Evolutionary conservation across 1,284 basidiomycete species (phyloP), one percentile per base, ranked within the genome.

Genomic region (Sporisorium iseilematis-ciliati): DNA sequence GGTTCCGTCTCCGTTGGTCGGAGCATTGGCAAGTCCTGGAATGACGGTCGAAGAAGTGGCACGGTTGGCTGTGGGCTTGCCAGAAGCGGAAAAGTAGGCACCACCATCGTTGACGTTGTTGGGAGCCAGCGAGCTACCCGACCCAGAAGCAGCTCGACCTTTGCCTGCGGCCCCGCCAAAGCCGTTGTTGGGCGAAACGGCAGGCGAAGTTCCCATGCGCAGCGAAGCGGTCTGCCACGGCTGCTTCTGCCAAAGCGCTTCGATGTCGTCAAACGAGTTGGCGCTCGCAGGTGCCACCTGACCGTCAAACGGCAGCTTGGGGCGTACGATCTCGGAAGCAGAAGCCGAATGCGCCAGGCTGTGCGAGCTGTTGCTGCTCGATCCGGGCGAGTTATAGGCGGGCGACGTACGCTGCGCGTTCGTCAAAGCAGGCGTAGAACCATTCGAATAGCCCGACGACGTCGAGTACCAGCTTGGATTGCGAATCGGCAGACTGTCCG

Each of bases 211-310:
- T 4, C 72, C 72, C 72, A 70, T 75, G 31, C 72, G 62, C 6
- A 75, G 38, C 55, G 63, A 67, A 1, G 73, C 67, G 4, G 74
- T 71, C 58, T 72, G 65, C 74, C 74, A 76, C 21, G 74, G 74
- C 23, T 76, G 74, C 52, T 76, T 76, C 23, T 65, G 58, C 74
- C 74, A 76, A 12, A 76, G 40, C 33, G 74, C 74, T 45, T 76
- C 74, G 7, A 76, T 72, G 38, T 76, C 74, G 29, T 76, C 74
- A 14, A 76, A 76, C 29, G 67, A 71, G 38, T 75, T 75, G 53
- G 72, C 72, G 21, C 49, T 69, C 1, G 50, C 49, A 10, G 66
- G 66, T 14, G 65, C 59, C 8, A 70, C 52, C 21, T 60, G 58
- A 1, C 67, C 63, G n/a, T 70, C 63, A 12, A 75, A 75, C 0